Evolutionary conservation across 768 basidiomycete genomes (phyloP), one percentile per base, ranked within the genome.

Genomic region (Lepiota venenata): DNA sequence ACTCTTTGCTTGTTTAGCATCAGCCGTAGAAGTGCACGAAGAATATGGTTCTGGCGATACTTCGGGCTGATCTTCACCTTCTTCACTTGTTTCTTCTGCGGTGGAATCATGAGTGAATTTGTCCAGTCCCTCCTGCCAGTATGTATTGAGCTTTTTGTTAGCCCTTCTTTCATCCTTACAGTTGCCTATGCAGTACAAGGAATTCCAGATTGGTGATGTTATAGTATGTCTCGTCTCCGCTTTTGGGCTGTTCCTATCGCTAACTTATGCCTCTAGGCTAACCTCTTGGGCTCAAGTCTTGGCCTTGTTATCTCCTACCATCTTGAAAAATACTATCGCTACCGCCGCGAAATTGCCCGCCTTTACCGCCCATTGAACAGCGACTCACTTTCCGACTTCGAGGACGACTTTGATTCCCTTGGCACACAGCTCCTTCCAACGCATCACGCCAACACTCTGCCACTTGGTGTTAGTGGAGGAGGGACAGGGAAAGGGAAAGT

Each of bases 41-140:
- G 91, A 58, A 79, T 93, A 68, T 93, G 92, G 91, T 87, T 91
- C 60, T 93, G 91, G 91, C 80, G 91, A 25, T 78, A 87, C 64
- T 78, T 83, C 22, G 77, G 81, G 8, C 66, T 91, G 10, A 82
- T 90, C 44, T 78, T 88, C 63, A 90, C 92, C 1, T 66, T 68
- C 3, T 68, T 88, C 60, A 73, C 83, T 4, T 93, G 91, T 61
- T 82, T 89, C 70, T 80, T 93, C 62, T 82, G 88, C 57, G 91
- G 91, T 10, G 90, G 89, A 1, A 75, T 93, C 50, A 63, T 92
- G 21, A 91, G 87, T 66, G 91, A 93, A 69, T 67, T 93, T 56
- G 86, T 93, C 1, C 91, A 92, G 65, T 84, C 87, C 3, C 62
- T 86, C 63, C 71, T 93, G 49, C 90, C 91, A 50, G 91, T 76